Percentiles rank a stretch among this genome's conserved stretches.
Evolutionary conservation across 495 filamentous ascomycete species (phyloP).

Genomic region (Penicillium argentinense): DNA sequence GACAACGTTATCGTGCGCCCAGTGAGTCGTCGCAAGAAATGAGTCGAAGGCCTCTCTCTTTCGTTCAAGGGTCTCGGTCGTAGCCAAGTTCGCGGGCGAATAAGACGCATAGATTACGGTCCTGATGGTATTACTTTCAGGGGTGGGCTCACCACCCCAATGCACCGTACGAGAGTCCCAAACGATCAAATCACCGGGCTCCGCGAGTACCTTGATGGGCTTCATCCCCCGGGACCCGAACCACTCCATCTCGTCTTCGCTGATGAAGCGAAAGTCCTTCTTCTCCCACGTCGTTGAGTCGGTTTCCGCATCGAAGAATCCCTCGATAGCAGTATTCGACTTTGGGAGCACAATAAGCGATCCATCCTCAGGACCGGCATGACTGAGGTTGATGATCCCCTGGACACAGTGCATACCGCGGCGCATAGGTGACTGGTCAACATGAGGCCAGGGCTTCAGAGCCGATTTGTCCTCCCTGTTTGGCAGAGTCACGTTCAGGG

Average conservation of each 20-base stretch:
- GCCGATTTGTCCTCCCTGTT: conserved; percentile 15
- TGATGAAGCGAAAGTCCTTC: conserved; percentile 32
- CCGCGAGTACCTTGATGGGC: conserved; percentile 36
- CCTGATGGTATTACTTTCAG: conserved; percentile 26
- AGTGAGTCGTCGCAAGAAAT: conserved; percentile 42
- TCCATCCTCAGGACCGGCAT: conserved; percentile 36
- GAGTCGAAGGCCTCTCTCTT: conserved; percentile 38
- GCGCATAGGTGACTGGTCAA: conserved; percentile 25
- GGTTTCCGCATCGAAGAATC: conserved; percentile 36
- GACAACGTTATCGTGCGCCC: conserved; percentile 38
- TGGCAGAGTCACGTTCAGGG: conserved; percentile 19
- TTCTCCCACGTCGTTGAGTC: conserved; percentile 25
- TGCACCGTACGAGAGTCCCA: conserved; percentile 46
- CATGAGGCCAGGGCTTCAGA: conserved; percentile 22
- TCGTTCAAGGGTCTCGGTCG: conserved; percentile 24
- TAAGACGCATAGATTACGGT: conserved; percentile 41
- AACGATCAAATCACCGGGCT: conserved; percentile 43
- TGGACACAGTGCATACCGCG: conserved; percentile 39
- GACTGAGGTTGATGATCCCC: conserved; percentile 42
- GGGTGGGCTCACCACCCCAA: conserved; percentile 28
- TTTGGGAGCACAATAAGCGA: conserved; percentile 30
- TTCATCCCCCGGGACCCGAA: conserved; percentile 29
- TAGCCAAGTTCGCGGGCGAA: conserved; percentile 34
- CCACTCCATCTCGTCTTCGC: conserved; percentile 33
- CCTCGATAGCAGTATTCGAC: conserved; percentile 30